Evolutionary conservation across 306 rosid genomes (phyloP).

Genomic region (Luffa aegyptiaca): DNA sequence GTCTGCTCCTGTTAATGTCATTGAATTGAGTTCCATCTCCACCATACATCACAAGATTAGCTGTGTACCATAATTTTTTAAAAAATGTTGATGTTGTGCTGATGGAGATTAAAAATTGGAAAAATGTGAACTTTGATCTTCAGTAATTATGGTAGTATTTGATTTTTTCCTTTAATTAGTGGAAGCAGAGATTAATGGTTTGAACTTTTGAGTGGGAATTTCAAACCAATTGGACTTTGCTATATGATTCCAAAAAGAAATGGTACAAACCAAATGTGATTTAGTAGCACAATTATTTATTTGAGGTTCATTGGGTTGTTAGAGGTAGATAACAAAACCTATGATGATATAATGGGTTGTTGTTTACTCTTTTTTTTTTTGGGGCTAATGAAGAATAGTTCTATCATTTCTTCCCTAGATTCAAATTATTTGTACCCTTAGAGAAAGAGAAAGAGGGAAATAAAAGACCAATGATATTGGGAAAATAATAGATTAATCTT

Average conservation of each 20-base stretch:
- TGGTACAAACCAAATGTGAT: background rate
- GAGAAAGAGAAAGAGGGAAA: no score
- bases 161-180: background rate
- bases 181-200: background rate
- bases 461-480: no score
- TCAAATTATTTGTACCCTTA: background rate
- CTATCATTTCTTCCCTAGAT: background rate
- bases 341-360: background rate
- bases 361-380: background rate
- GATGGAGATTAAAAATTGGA: background rate
- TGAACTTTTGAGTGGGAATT: background rate
- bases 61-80: background rate
- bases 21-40: background rate
- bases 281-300: background rate
- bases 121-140: background rate
- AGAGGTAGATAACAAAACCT: background rate
- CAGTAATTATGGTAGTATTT: background rate
- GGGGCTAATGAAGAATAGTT: background rate
- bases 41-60: background rate
- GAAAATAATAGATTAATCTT: background rate
- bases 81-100: background rate
- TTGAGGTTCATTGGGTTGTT: background rate
- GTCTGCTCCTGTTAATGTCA: background rate
- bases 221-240: background rate
- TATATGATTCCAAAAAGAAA: background rate